phyloP scores from a whole-genome alignment of 441 rosid genomes.

The Populus tomentosa region DNA sequence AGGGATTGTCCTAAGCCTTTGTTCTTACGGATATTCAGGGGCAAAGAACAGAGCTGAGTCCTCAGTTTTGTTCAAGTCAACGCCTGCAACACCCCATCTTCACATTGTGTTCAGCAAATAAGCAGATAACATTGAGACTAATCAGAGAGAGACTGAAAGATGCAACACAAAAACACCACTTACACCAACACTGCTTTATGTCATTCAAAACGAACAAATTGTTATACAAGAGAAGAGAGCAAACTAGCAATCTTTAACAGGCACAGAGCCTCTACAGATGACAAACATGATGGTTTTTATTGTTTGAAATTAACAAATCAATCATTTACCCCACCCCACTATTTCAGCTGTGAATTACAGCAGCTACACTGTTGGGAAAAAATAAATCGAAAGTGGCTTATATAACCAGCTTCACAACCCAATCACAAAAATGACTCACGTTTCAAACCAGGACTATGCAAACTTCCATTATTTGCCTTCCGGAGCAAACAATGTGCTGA shows the following conservation, averaged over 20 bases:
- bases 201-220: slow-evolving; percentile 13
- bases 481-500: slow-evolving; percentile 14
- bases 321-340: slow-evolving; percentile 22
- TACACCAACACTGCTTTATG: slow-evolving; percentile 5
- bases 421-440: slow-evolving; percentile 15
- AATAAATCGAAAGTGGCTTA: background rate
- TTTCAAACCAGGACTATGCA: slow-evolving; percentile 6
- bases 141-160: background rate
- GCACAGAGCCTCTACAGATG: slow-evolving; percentile 1
- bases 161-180: background rate
- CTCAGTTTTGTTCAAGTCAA: too few species aligned
- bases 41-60: too few species aligned
- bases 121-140: too few species aligned
- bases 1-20: too few species aligned
- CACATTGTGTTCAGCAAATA: too few species aligned
- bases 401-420: slow-evolving; percentile 18
- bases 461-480: slow-evolving; percentile 22
- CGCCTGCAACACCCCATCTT: too few species aligned
- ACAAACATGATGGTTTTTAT: background rate
- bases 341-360: slow-evolving; percentile 10
- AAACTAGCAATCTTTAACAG: slow-evolving; percentile 3
- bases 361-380: background rate
- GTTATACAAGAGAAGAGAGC: background rate
- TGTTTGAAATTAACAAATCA: slow-evolving; percentile 30
- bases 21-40: too few species aligned